Evolutionary conservation across 2,329 filamentous ascomycete species (phyloP).

Genomic region (Blastomyces emzantsi): DNA sequence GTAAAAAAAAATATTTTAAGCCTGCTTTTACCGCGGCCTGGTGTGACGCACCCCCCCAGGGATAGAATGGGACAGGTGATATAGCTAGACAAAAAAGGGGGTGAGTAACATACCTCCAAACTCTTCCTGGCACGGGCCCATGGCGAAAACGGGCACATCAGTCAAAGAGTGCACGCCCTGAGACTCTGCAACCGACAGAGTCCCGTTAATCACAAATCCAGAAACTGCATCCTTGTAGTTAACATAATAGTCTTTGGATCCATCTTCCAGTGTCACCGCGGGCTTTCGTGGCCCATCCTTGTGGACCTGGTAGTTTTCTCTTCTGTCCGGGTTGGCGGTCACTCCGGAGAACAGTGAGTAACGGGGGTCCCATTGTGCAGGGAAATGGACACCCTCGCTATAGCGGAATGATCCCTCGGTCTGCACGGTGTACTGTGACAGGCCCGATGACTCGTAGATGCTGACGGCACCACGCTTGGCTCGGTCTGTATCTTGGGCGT

Average conservation of each 20-base stretch:
- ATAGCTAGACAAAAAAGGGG: background rate
- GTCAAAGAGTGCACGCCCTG: constrained; percentile 70
- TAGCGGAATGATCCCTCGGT: constrained; percentile 51
- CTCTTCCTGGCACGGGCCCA: constrained; percentile 67
- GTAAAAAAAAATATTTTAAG: constrained; percentile 5
- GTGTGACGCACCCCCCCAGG: background rate
- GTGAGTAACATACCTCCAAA: constrained; percentile 52
- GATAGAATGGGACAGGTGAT: background rate
- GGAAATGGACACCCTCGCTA: constrained; percentile 66
- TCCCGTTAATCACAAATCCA: constrained; percentile 69
- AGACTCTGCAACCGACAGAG: constrained; percentile 52
- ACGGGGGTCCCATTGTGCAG: constrained; percentile 73
- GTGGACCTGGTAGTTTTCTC: constrained; percentile 67
- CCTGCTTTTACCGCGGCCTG: background rate
- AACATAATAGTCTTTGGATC: constrained; percentile 52
- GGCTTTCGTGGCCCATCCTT: constrained; percentile 55
- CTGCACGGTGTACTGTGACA: constrained; percentile 62
- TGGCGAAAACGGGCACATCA: constrained; percentile 68
- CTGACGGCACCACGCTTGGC: constrained; percentile 68
- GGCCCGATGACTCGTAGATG: constrained; percentile 61
- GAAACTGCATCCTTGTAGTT: constrained; percentile 57
- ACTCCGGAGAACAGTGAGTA: constrained; percentile 70
- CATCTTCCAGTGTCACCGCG: constrained; percentile 46
- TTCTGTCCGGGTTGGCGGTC: constrained; percentile 61
- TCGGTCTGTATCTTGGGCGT: constrained; percentile 55